Evolutionary conservation across 176 grass and related monocot species (phyloP).

Genomic region (Rhynchospora tenuis): DNA sequence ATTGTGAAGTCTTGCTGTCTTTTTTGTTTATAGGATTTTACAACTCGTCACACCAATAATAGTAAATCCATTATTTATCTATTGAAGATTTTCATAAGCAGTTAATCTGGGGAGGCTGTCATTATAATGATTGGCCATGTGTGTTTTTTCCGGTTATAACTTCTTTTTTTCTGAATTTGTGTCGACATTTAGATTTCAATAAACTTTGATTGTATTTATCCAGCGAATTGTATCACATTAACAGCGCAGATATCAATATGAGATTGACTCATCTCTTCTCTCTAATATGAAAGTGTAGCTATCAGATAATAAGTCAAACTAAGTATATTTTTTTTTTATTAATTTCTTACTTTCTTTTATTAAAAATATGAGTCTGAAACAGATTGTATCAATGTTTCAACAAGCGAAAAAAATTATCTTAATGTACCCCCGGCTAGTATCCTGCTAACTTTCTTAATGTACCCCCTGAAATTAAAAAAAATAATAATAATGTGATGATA

Average conservation of each 20-base stretch:
- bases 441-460: too few relatives aligned
- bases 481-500: too few relatives aligned
- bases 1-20: conserved; percentile 5
- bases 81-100: not conserved
- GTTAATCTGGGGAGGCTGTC: not conserved
- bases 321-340: not conserved
- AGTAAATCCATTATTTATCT: conserved; percentile 4
- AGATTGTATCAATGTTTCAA: too few relatives aligned
- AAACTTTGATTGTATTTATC: not conserved
- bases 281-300: not conserved
- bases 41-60: not conserved
- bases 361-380: not conserved
- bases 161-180: not conserved
- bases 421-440: too few relatives aligned
- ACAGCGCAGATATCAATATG: not conserved
- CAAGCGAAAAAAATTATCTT: too few relatives aligned
- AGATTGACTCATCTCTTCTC: not conserved
- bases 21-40: not conserved
- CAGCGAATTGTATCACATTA: not conserved
- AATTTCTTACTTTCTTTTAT: not conserved
- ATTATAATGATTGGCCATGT: not conserved
- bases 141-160: not conserved
- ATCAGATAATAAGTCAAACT: too few relatives aligned
- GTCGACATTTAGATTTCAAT: not conserved
- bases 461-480: too few relatives aligned